Evolutionary conservation across 345 rosid species (phyloP).

Genomic region (sweet orange (Citrus sinensis)): DNA sequence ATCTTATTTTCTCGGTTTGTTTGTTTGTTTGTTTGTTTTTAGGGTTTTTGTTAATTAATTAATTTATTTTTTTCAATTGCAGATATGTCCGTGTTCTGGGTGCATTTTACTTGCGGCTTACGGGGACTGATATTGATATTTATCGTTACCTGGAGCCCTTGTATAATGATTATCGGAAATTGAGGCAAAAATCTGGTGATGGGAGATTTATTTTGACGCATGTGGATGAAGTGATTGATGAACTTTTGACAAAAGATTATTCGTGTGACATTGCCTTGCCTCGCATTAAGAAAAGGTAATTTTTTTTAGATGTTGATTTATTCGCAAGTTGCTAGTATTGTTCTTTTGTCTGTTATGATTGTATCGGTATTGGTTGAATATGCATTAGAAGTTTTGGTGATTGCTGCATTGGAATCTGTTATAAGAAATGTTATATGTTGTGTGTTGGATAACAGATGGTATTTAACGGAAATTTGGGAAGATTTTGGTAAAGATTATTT

Average conservation of each 20-base stretch:
- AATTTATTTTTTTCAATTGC: neutral
- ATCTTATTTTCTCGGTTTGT: neutral
- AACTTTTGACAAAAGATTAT: slow-evolving; percentile 76
- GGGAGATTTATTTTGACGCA: slow-evolving; percentile 71
- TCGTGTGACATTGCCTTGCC: slow-evolving; percentile 90
- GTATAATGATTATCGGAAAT: slow-evolving; percentile 80
- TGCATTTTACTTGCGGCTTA: slow-evolving; percentile 84
- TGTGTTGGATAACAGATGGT: neutral
- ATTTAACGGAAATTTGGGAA: neutral
- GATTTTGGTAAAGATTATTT: neutral
- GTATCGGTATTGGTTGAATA: neutral
- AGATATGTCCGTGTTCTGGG: slow-evolving; percentile 88
- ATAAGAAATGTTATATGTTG: neutral
- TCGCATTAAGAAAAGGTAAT: slow-evolving; percentile 79
- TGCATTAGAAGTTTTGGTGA: neutral
- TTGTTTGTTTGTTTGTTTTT: neutral
- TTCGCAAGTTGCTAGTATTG: neutral
- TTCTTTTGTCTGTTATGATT: neutral
- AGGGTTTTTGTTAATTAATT: neutral
- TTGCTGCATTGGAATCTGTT: neutral
- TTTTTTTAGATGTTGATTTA: neutral
- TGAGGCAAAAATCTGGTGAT: slow-evolving; percentile 58
- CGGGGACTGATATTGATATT: slow-evolving; percentile 73
- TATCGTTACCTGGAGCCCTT: slow-evolving; percentile 84
- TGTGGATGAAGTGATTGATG: slow-evolving; percentile 87